Conservation (phyloP, 108 stramenopile genomes). For the Pseudonitzschia delicatissima region DNA sequence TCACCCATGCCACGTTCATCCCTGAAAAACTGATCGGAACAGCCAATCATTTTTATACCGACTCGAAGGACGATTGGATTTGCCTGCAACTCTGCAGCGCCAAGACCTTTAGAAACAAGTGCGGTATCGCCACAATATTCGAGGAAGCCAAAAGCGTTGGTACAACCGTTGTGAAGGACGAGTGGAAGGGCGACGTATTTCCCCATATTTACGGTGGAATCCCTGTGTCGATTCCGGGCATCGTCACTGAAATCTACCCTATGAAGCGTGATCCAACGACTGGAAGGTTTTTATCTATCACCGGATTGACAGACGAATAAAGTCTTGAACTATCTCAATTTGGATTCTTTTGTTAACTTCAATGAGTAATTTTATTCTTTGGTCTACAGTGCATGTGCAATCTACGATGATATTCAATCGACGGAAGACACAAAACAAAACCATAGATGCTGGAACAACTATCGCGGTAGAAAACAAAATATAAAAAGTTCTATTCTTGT, state of each 20-base stretch:
- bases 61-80: slow-evolving; percentile 66
- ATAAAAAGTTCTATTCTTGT: no score
- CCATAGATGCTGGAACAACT: no score
- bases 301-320: slow-evolving; percentile 33
- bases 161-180: slow-evolving; percentile 17
- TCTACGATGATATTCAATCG: no score
- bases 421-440: no score
- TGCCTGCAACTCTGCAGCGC: slow-evolving; percentile 64
- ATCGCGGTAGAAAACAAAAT: no score
- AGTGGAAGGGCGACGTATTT: slow-evolving; percentile 33
- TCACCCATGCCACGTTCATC: slow-evolving; percentile 81
- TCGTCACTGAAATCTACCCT: slow-evolving; percentile 58
- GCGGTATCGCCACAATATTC: slow-evolving; percentile 65
- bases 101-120: slow-evolving; percentile 32
- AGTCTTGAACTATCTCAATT: no score
- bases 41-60: slow-evolving; percentile 82
- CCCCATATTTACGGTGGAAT: slow-evolving; percentile 88
- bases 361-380: no score
- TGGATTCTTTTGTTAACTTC: no score
- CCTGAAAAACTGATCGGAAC: slow-evolving; percentile 59
- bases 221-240: slow-evolving; percentile 48
- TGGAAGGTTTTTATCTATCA: slow-evolving; percentile 66
- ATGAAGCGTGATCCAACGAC: slow-evolving; percentile 54
- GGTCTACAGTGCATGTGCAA: no score
- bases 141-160: slow-evolving; percentile 78